phyloP scores from a whole-genome alignment of 345 rosid species.

The Murraya koenigii region DNA sequence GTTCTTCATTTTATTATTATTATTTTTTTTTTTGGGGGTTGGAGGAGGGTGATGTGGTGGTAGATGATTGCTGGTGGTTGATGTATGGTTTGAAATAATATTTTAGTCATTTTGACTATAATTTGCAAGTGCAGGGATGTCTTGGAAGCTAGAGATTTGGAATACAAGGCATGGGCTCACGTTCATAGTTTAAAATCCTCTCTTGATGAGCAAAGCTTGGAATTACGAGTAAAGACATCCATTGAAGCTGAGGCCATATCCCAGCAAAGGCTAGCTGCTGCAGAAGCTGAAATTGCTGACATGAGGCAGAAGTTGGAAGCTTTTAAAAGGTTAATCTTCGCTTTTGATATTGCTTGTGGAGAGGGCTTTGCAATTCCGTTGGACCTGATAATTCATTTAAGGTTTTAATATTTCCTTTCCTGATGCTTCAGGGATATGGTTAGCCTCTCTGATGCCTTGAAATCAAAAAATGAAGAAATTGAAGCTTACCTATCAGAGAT shows the following conservation, averaged over 20 bases:
- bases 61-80: conserved; percentile 4
- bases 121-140: conserved; percentile 51
- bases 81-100: not conserved
- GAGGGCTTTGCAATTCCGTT: not conserved
- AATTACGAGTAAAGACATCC: conserved; percentile 86
- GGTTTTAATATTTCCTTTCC: conserved; percentile 1
- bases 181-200: conserved; percentile 73
- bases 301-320: conserved; percentile 76
- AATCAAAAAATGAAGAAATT: conserved; percentile 86
- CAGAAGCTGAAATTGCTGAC: conserved; percentile 98
- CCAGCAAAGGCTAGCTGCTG: conserved; percentile 92
- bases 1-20: not conserved
- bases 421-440: conserved; percentile 58
- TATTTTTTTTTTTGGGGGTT: not conserved
- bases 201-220: conserved; percentile 87
- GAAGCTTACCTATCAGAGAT: conserved; percentile 89
- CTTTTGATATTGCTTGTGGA: conserved; percentile 1
- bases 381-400: not conserved
- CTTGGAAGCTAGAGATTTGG: conserved; percentile 67
- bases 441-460: conserved; percentile 59
- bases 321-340: conserved; percentile 63
- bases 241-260: conserved; percentile 96
- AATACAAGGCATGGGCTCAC: conserved; percentile 77
- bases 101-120: not conserved
- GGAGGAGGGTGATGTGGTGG: no score